Evolutionary conservation across 2,329 filamentous ascomycete species (phyloP), one percentile per base, ranked within the genome.

Genomic region (Triangularia verruculosa): DNA sequence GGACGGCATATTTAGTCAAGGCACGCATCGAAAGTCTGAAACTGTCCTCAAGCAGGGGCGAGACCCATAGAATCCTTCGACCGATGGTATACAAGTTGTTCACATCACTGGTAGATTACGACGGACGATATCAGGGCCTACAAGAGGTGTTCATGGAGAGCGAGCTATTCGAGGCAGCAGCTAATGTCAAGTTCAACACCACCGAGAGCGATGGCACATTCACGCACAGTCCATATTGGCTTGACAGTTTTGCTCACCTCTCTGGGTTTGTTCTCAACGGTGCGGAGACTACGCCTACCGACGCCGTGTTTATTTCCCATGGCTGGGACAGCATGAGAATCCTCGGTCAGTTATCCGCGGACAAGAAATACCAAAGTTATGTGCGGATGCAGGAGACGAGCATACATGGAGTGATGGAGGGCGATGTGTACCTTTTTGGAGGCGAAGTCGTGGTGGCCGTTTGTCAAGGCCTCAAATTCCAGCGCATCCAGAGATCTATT

Each of bases 221-320:
- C 15, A 58, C 22, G 17, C 39, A 61, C 43, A 51, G 20, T 9
- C 71, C 72, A 3, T 69, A 68, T 28, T 73, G 69, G 68, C 71
- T 73, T 52, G 73, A 74, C 62, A 71, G 68, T 27, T 15, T 71
- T 11, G 64, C 63, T 1, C 71, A 73, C 34, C 54, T 74, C 7
- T 66, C 71, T 1, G 72, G 73, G 1, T 74, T 74, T 32, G 66
- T 74, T n/a, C 57, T 74, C 34, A 74, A 74, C 34, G 68, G 64
- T 2, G 39, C 39, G 11, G 57, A 59, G 2, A 59, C 25, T 6
- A 59, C 66, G 11, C 66, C 66, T 17, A 30, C 57, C 8, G 66
- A 70, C 27, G 47, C 54, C 32, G 66, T 71, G 2, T 72, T 61
- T 55, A 69, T 71, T 28, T 68, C 67, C 27, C 69, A 70, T 47